These are phyloP conservation scores for Ustilago crameri DNA, from an alignment of 1,284 basidiomycete genomes.

Conservation along the genomic window DNA sequence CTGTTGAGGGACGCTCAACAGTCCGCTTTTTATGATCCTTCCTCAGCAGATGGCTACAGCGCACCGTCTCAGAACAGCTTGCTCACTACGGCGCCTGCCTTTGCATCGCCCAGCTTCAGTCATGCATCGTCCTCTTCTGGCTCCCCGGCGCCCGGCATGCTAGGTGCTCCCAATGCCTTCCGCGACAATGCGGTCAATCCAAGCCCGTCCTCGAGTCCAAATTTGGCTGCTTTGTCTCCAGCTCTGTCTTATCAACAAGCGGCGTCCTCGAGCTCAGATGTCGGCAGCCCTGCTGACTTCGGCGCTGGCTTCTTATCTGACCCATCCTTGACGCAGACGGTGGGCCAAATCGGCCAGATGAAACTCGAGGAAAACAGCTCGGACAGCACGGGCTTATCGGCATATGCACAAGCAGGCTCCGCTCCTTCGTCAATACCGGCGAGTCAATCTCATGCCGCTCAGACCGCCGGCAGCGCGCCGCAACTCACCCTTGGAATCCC, in stretches of 20 bases:
- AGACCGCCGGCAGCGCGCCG: slow-evolving; percentile 11
- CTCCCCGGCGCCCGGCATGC: slow-evolving; percentile 13
- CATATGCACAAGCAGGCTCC: slow-evolving; percentile 3
- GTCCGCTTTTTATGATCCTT: slow-evolving; percentile 44
- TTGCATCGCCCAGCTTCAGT: slow-evolving; percentile 5
- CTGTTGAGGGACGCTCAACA: slow-evolving; percentile 5
- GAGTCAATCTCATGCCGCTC: slow-evolving; percentile 3
- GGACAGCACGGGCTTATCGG: slow-evolving; percentile 20
- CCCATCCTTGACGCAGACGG: slow-evolving; percentile 19
- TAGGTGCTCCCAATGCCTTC: slow-evolving; percentile 17
- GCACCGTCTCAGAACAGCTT: slow-evolving; percentile 32
- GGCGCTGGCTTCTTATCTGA: slow-evolving; percentile 20
- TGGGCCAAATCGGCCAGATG: slow-evolving; percentile 45
- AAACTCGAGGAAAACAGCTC: slow-evolving; percentile 37
- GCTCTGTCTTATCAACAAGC: slow-evolving; percentile 23
- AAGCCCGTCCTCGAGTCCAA: slow-evolving; percentile 42
- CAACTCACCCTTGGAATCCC: slow-evolving; percentile 45
- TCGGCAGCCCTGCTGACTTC: slow-evolving; percentile 17
- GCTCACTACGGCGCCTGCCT: slow-evolving; percentile 21
- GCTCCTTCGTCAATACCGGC: slow-evolving; percentile 2
- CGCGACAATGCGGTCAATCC: slow-evolving; percentile 31
- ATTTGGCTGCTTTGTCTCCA: slow-evolving; percentile 20
- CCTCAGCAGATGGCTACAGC: slow-evolving; percentile 48
- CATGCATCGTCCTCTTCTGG: slow-evolving; percentile 11
- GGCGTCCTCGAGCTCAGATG: slow-evolving; percentile 39